phyloP scores from a whole-genome alignment of 257 asterid species.

The Eucommia ulmoides region DNA sequence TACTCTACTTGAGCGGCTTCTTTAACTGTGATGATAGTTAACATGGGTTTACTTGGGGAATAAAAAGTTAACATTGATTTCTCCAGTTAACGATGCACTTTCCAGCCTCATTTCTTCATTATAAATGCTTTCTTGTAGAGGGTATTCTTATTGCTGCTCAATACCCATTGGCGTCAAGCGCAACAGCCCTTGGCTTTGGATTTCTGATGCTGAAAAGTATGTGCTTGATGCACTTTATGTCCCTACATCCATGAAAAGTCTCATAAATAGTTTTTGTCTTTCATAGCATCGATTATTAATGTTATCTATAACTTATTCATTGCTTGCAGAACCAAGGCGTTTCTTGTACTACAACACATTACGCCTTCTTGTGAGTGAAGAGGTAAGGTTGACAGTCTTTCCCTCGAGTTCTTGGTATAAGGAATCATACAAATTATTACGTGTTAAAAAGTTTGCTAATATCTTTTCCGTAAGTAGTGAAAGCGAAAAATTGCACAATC shows the following conservation, averaged over 20 bases:
- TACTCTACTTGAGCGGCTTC: constrained; percentile 9
- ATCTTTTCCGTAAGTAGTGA: no score
- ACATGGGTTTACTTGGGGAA: neutral
- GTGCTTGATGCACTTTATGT: no score
- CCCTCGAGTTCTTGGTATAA: neutral
- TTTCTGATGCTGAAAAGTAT: constrained; percentile 65
- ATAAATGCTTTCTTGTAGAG: constrained; percentile 38
- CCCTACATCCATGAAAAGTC: no score
- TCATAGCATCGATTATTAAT: no score
- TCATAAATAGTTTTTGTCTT: no score
- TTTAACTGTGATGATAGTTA: neutral
- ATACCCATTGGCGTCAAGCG: constrained; percentile 48
- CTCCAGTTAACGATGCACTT: neutral
- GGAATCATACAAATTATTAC: no score
- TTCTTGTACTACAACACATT: constrained; percentile 54
- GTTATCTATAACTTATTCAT: no score
- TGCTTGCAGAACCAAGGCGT: constrained; percentile 64
- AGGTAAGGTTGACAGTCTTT: constrained; percentile 30
- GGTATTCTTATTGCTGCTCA: constrained; percentile 56
- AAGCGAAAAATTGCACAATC: no score
- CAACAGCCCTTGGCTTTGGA: constrained; percentile 60
- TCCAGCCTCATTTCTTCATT: constrained; percentile 2
- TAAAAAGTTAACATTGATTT: no score
- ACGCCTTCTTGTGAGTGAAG: constrained; percentile 56
- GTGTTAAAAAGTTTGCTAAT: neutral